Percentiles rank a stretch among this genome's conserved stretches.
Evolutionary conservation across 345 rosid species (phyloP).

Genomic region (Brassica cretica): DNA sequence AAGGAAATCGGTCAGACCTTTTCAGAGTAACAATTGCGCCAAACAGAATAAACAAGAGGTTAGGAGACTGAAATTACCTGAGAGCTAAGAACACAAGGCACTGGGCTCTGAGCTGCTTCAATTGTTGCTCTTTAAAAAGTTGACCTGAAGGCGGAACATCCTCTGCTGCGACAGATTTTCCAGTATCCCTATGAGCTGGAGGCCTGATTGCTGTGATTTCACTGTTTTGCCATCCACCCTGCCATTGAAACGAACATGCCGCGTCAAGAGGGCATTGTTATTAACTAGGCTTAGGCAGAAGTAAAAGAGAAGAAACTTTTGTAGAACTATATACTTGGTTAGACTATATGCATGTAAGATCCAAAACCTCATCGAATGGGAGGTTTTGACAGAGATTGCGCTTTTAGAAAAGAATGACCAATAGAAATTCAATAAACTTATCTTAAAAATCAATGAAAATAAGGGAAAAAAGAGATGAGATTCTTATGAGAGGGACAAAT

Average conservation of each 20-base stretch:
- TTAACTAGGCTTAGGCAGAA: not conserved
- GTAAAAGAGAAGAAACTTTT: not conserved
- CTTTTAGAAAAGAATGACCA: not conserved
- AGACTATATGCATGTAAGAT: not conserved
- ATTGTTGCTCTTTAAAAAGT: conserved; percentile 85
- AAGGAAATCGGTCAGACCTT: conserved; percentile 19
- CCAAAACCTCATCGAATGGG: not conserved
- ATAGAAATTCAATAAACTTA: not conserved
- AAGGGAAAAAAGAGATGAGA: not conserved
- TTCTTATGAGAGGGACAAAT: not conserved
- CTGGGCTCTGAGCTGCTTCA: conserved; percentile 94
- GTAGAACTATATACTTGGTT: not conserved
- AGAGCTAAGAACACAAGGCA: conserved; percentile 92
- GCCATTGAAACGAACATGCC: conserved; percentile 17
- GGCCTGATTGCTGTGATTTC: conserved; percentile 55
- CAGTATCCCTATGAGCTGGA: conserved; percentile 57
- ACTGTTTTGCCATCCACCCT: conserved; percentile 59
- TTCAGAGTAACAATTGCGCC: not conserved
- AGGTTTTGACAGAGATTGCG: not conserved
- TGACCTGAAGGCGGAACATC: conserved; percentile 47
- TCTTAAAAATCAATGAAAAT: not conserved
- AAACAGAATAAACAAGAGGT: conserved; percentile 20
- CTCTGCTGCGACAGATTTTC: conserved; percentile 61
- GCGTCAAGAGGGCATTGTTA: not conserved
- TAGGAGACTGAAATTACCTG: conserved; percentile 49